These are phyloP conservation scores for Fusarium secorum DNA, from an alignment of 2,329 filamentous ascomycete genomes.

Conservation along the genomic window DNA sequence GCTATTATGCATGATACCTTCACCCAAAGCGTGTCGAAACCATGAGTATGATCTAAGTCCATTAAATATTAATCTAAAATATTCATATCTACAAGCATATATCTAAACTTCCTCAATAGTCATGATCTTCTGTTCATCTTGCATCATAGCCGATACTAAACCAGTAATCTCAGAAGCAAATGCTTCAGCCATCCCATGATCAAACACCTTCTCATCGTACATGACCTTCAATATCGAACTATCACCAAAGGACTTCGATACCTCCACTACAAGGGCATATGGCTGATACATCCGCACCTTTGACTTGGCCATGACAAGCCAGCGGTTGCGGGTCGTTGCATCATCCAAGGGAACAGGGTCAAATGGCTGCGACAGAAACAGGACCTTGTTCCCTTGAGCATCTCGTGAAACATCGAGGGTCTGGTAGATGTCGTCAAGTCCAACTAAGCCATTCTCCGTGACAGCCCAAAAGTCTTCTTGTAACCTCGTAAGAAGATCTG, in stretches of 20 bases:
- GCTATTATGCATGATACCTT: rapidly evolving
- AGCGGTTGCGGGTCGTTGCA: not conserved
- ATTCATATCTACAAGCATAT: not conserved
- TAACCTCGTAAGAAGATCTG: not conserved
- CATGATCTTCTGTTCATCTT: not conserved
- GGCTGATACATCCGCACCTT: not conserved
- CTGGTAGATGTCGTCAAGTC: not conserved
- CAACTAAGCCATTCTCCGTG: not conserved
- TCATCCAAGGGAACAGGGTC: not conserved
- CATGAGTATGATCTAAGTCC: not conserved
- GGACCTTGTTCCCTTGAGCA: not conserved
- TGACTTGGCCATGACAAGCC: not conserved
- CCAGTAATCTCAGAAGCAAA: not conserved
- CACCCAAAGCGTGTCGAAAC: rapidly evolving
- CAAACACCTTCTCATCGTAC: not conserved
- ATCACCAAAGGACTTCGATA: not conserved
- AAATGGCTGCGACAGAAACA: not conserved
- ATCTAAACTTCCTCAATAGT: not conserved
- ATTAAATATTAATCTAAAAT: not conserved
- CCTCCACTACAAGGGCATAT: not conserved
- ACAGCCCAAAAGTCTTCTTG: slow-evolving; percentile 1
- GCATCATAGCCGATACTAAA: not conserved
- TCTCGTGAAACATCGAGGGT: not conserved
- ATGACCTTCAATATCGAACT: not conserved
- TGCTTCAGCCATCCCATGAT: not conserved